Percentiles rank a stretch among this genome's conserved stretches.
Evolutionary conservation across 2,329 filamentous ascomycete species (phyloP).

Genomic region (Ophiocordyceps polyrhachis-furcata): DNA sequence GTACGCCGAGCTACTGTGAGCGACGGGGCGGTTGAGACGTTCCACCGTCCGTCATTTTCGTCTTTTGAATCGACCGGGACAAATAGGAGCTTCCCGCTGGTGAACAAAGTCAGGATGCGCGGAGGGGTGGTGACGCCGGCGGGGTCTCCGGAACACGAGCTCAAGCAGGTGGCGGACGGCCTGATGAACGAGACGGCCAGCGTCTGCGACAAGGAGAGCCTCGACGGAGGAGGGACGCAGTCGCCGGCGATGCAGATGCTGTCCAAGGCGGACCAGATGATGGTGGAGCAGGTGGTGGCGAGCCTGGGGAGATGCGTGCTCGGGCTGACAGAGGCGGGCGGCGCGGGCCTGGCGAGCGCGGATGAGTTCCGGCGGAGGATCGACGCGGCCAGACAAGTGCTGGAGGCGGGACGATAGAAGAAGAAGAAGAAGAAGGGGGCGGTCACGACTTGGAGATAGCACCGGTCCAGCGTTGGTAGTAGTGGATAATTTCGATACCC

Average conservation of each 20-base stretch:
- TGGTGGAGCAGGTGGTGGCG: conserved; percentile 41
- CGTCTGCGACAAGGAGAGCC: conserved; percentile 17
- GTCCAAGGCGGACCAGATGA: conserved; percentile 35
- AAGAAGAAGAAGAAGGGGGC: neutral
- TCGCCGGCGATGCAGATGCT: conserved; percentile 27
- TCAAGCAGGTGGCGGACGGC: conserved; percentile 26
- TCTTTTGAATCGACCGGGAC: conserved; percentile 40
- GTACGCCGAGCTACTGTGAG: neutral
- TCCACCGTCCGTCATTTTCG: conserved; percentile 36
- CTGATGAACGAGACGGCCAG: conserved; percentile 29
- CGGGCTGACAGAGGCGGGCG: conserved; percentile 34
- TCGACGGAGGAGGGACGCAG: conserved; percentile 9
- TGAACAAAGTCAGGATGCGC: conserved; percentile 29
- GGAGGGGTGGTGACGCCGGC: conserved; percentile 28
- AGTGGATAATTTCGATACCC: too few species aligned
- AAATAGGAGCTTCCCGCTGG: conserved; percentile 41
- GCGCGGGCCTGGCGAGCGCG: conserved; percentile 36
- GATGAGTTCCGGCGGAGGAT: conserved; percentile 51
- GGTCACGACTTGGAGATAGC: neutral
- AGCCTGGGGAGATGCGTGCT: conserved; percentile 42
- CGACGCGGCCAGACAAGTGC: conserved; percentile 51
- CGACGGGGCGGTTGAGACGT: conserved; percentile 3
- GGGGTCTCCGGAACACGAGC: conserved; percentile 29
- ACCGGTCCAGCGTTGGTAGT: neutral
- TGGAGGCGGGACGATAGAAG: conserved; percentile 39